Percentiles rank a stretch among this genome's conserved stretches.
Evolutionary conservation across 2,329 filamentous ascomycete genomes (phyloP).

Genomic region (Penicillium occitanis): DNA sequence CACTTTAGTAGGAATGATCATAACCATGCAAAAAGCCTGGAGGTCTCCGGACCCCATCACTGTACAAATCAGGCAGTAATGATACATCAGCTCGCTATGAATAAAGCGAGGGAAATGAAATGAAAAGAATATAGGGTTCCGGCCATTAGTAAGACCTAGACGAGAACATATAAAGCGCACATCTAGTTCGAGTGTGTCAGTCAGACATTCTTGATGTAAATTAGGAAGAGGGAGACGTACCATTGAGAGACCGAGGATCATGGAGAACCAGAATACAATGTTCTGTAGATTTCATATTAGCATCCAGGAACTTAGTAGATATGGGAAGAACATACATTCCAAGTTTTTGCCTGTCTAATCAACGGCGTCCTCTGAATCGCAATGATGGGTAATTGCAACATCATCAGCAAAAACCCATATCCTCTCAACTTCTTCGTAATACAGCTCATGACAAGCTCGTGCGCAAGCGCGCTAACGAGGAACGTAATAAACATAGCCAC

Average conservation of each 20-base stretch:
- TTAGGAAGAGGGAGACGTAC: constrained; percentile 50
- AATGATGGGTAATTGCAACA: constrained; percentile 96
- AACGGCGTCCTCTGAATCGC: constrained; percentile 78
- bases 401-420: constrained; percentile 92
- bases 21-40: background rate
- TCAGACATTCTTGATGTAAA: constrained; percentile 15
- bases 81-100: background rate
- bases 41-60: background rate
- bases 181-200: constrained; percentile 42
- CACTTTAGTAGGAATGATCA: background rate
- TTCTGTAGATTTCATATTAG: constrained; percentile 50
- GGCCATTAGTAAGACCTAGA: constrained; percentile 34
- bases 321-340: constrained; percentile 58
- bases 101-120: background rate
- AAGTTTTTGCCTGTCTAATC: constrained; percentile 69
- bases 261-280: constrained; percentile 85
- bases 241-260: constrained; percentile 81
- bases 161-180: constrained; percentile 61
- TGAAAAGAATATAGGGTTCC: too few relatives aligned
- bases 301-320: background rate
- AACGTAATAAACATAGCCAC: constrained; percentile 89
- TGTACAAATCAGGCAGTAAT: background rate
- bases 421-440: constrained; percentile 96
- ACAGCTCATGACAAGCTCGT: constrained; percentile 95
- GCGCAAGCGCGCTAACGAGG: constrained; percentile 80